phyloP scores from a whole-genome alignment of 805 yeast genomes.

The Groenewaldozyma salmanticensis region DNA sequence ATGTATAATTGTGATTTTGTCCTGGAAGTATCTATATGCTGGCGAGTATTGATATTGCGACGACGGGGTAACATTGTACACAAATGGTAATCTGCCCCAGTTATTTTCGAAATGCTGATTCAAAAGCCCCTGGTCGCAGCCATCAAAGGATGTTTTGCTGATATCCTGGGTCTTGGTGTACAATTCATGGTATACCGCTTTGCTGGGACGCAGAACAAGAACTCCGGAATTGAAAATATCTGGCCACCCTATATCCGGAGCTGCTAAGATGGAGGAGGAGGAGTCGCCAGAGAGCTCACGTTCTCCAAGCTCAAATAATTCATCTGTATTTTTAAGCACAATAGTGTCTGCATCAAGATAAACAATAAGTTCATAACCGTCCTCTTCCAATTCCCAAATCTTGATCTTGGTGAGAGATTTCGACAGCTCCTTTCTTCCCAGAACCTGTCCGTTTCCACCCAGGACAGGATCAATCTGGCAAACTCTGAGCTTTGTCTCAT shows the following conservation, averaged over 20 bases:
- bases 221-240: slow-evolving; percentile 82
- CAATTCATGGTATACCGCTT: slow-evolving; percentile 34
- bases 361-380: slow-evolving; percentile 28
- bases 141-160: slow-evolving; percentile 50
- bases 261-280: slow-evolving; percentile 29
- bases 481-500: no score
- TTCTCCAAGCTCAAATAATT: slow-evolving; percentile 20
- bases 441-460: slow-evolving; percentile 21
- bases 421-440: slow-evolving; percentile 41
- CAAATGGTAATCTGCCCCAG: slow-evolving; percentile 72
- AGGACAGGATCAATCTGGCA: slow-evolving; percentile 3
- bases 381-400: slow-evolving; percentile 37
- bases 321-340: slow-evolving; percentile 30
- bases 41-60: slow-evolving; percentile 62
- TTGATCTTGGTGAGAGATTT: slow-evolving; percentile 44
- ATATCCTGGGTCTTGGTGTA: slow-evolving; percentile 5
- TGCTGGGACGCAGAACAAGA: slow-evolving; percentile 47
- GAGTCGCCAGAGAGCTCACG: background rate
- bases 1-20: slow-evolving; percentile 32
- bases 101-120: slow-evolving; percentile 51
- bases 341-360: slow-evolving; percentile 49
- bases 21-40: slow-evolving; percentile 46
- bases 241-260: slow-evolving; percentile 88
- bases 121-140: slow-evolving; percentile 86
- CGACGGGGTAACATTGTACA: slow-evolving; percentile 71